Evolutionary conservation across 306 rosid genomes (phyloP).

Genomic region (Quercus wislizeni): DNA sequence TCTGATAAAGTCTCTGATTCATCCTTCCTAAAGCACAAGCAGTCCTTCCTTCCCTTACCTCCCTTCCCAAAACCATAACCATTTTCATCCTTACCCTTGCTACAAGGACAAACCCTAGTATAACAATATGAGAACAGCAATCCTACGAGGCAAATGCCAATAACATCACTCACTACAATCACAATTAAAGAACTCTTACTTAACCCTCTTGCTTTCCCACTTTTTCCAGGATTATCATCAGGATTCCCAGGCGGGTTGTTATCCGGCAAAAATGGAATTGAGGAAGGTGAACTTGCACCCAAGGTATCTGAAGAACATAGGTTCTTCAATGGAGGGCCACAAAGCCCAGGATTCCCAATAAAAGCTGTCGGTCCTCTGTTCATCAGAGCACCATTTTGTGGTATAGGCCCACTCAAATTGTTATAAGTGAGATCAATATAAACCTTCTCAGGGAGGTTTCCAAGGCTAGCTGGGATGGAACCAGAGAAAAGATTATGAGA

Average conservation of each 20-base stretch:
- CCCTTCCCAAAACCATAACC: slow-evolving; percentile 42
- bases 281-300: slow-evolving; percentile 57
- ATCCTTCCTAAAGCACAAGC: slow-evolving; percentile 77
- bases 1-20: slow-evolving; percentile 75
- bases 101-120: slow-evolving; percentile 59
- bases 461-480: slow-evolving; percentile 78
- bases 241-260: slow-evolving; percentile 42
- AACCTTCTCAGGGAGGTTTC: slow-evolving; percentile 95
- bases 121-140: slow-evolving; percentile 84
- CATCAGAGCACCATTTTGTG: slow-evolving; percentile 93
- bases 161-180: slow-evolving; percentile 71
- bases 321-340: slow-evolving; percentile 95
- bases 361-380: slow-evolving; percentile 99
- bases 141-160: slow-evolving; percentile 88
- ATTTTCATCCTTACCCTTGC: slow-evolving; percentile 48
- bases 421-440: slow-evolving; percentile 90
- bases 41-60: slow-evolving; percentile 55
- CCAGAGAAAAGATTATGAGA: slow-evolving; percentile 87
- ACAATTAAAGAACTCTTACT: slow-evolving; percentile 71
- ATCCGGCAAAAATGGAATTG: slow-evolving; percentile 69
- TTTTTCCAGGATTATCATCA: slow-evolving; percentile 29
- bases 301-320: slow-evolving; percentile 64
- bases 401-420: slow-evolving; percentile 83
- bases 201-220: slow-evolving; percentile 55
- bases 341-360: slow-evolving; percentile 84